Evolutionary conservation across 1,284 basidiomycete species (phyloP), one percentile per base, ranked within the genome.

Genomic region (Hemileia vastatrix): DNA sequence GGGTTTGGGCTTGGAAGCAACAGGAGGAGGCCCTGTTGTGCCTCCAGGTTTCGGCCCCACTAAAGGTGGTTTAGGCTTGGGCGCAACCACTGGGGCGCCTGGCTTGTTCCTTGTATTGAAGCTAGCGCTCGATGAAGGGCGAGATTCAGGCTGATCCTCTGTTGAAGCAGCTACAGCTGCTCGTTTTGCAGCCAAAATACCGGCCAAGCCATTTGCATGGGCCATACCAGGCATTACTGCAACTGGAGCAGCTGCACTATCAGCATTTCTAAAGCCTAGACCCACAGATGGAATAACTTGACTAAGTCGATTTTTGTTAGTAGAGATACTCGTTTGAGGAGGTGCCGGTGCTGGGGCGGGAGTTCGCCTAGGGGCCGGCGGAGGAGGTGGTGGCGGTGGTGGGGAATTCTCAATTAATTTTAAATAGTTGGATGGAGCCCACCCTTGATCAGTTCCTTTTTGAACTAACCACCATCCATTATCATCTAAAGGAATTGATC

Each of bases 381-480:
- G 80, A 18, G 81, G 81, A 15, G 78, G 77, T 43, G 81, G 79
- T 32, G 82, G 81, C 58, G 79, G 78, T 0, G 86, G 83, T 3
- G 87, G 85, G 0, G 88, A 51, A 11, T 27, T 33, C 9, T 27
- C 6, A 21, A 49, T 44, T 18, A 67, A 58, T 56, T 77, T 78
- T 66, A 72, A 77, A 75, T 96, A 96, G 76, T 96, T 95, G 67
- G 86, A 86, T 1, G 94, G 94, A 15, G 92, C 88, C 93, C 93
- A 98, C 13, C 91, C 94, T 76, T 97, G 91, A 21, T 79, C 77
- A 0, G 82, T 83, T 61, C 82, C 82, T 78, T 90, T 93, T 80
- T 87, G 90, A 55, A 97, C 86, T 48, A 97, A 81, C 92, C 94
- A 97, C 94, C 94, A 98, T 1, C 82, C 79, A 24, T 66, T 67